These are phyloP conservation scores for Colletotrichum somersetense DNA, from an alignment of 2,329 filamentous ascomycete species.

Conservation along the genomic window DNA sequence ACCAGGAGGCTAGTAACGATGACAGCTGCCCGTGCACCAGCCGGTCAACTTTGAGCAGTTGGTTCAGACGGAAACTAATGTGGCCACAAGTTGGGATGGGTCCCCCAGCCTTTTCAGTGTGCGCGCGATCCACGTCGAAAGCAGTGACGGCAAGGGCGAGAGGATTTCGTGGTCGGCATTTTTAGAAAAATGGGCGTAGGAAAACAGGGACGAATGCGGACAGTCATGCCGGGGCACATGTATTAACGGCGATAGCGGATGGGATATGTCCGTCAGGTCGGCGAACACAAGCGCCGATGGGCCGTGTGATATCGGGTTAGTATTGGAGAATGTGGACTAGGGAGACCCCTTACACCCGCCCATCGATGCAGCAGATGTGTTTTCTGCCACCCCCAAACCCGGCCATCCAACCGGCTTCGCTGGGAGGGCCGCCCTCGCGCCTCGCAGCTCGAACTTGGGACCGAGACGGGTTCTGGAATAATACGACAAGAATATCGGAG, in stretches of 20 bases:
- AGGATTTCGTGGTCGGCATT: too few relatives aligned
- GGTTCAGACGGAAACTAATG: neutral
- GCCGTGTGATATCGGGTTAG: conserved; percentile 7
- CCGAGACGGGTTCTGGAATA: conserved; percentile 1
- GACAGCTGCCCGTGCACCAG: neutral
- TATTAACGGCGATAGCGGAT: neutral
- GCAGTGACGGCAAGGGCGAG: neutral
- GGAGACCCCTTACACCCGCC: neutral
- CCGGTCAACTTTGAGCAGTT: neutral
- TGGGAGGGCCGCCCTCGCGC: conserved; percentile 4
- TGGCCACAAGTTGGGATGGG: neutral
- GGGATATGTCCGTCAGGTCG: conserved; percentile 13
- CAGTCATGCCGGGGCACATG: neutral
- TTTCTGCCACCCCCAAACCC: conserved; percentile 18
- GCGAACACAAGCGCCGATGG: conserved; percentile 31
- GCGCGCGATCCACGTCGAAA: neutral
- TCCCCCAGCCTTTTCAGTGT: too few relatives aligned
- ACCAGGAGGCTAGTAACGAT: neutral
- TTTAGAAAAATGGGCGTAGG: neutral
- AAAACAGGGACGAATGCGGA: neutral
- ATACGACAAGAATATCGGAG: conserved; percentile 2
- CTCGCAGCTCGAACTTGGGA: conserved; percentile 12
- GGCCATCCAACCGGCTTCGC: neutral
- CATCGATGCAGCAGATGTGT: conserved; percentile 8
- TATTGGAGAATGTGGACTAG: conserved; percentile 5